Percentiles rank a stretch among this genome's conserved stretches.
Evolutionary conservation across 2,329 filamentous ascomycete species (phyloP).

Genomic region (Rhytidhysteron rufulum): DNA sequence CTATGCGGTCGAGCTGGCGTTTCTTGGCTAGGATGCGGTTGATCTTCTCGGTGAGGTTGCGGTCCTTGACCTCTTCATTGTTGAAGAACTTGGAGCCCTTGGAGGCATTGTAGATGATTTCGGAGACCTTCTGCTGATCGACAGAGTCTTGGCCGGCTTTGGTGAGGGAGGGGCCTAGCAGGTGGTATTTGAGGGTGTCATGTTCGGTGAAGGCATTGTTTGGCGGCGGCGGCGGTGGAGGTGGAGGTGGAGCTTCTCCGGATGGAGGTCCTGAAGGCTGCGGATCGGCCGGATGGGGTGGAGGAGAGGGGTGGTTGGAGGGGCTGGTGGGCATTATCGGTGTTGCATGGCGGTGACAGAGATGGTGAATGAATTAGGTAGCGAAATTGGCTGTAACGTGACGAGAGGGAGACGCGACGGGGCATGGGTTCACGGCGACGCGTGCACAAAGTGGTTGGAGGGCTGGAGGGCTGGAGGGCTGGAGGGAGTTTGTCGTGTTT

Average conservation of each 20-base stretch:
- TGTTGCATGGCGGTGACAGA: too few species aligned
- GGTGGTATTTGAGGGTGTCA: conserved; percentile 78
- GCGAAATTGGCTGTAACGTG: too few species aligned
- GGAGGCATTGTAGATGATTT: conserved; percentile 94
- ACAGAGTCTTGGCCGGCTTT: conserved; percentile 92
- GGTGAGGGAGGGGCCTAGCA: conserved; percentile 85
- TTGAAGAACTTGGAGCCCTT: conserved; percentile 97
- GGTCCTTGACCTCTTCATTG: conserved; percentile 80
- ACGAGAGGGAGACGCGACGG: too few species aligned
- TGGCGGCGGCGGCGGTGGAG: not conserved
- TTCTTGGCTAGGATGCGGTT: conserved; percentile 73
- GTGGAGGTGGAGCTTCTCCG: not conserved
- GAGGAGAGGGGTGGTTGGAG: too few species aligned
- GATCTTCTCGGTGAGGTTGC: conserved; percentile 80
- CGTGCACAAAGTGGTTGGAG: too few species aligned
- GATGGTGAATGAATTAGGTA: too few species aligned
- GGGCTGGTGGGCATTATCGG: too few species aligned
- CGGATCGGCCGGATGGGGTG: too few species aligned
- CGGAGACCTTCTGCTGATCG: conserved; percentile 91
- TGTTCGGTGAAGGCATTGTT: too few species aligned
- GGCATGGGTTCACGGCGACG: too few species aligned
- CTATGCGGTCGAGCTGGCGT: conserved; percentile 67
- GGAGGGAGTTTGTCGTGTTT: too few species aligned
- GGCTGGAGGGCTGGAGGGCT: too few species aligned
- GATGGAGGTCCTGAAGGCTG: not conserved